These are phyloP conservation scores for Lunasporangiospora selenospora DNA, from an alignment of 192 early-diverging fungal genomes.

Conservation along the genomic window DNA sequence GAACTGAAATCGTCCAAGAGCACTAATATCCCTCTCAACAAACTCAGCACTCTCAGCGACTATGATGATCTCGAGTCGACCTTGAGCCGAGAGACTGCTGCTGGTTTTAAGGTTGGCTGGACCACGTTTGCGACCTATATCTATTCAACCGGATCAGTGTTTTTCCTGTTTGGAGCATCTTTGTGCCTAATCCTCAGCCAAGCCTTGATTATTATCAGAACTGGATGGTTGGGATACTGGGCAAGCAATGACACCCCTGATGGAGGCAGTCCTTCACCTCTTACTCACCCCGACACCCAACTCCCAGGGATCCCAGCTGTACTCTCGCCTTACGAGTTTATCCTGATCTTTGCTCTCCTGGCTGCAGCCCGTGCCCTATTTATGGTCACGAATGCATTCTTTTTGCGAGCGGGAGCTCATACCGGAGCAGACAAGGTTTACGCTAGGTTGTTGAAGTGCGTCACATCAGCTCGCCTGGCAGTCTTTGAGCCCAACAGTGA, in stretches of 20 bases:
- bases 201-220: conserved; percentile 30
- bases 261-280: conserved; percentile 15
- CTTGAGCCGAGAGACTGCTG: conserved; percentile 42
- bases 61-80: conserved; percentile 48
- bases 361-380: conserved; percentile 25
- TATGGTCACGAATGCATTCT: conserved; percentile 37
- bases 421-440: conserved; percentile 31
- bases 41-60: conserved; percentile 37
- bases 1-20: conserved; percentile 32
- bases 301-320: neutral
- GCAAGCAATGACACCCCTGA: conserved; percentile 32
- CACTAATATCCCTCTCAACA: conserved; percentile 36
- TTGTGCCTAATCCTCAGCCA: conserved; percentile 39
- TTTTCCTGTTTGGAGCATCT: conserved; percentile 26
- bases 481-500: conserved; percentile 39
- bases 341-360: conserved; percentile 19
- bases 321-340: conserved; percentile 13
- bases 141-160: conserved; percentile 16
- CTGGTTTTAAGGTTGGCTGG: conserved; percentile 40
- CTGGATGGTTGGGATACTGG: conserved; percentile 43
- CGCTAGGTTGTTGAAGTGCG: conserved; percentile 14
- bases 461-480: conserved; percentile 21
- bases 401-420: conserved; percentile 18
- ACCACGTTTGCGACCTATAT: conserved; percentile 33
- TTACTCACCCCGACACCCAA: conserved; percentile 1